These are phyloP conservation scores for Solanum hybrid DNA, from an alignment of 305 asterid genomes.

Conservation along the genomic window DNA sequence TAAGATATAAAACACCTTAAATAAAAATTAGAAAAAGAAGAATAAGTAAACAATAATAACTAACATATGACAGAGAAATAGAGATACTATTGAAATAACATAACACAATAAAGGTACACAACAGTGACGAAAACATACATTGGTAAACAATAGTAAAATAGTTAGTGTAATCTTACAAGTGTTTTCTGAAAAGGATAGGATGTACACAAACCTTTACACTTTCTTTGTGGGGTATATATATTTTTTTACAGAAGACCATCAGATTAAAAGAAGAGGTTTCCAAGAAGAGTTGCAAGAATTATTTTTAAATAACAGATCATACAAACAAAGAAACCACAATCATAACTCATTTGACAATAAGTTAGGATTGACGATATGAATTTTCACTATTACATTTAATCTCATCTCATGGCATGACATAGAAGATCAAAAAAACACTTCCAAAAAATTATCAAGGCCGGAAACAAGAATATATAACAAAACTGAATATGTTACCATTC, in stretches of 20 bases:
- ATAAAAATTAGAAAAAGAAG: background rate
- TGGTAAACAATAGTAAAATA: background rate
- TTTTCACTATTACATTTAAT: too few relatives aligned
- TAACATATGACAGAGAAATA: background rate
- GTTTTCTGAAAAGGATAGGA: background rate
- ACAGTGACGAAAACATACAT: background rate
- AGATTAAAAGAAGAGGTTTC: background rate
- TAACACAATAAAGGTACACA: background rate
- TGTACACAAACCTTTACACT: background rate
- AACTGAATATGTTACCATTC: too few relatives aligned
- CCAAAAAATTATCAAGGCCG: too few relatives aligned
- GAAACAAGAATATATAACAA: too few relatives aligned
- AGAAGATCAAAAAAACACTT: too few relatives aligned
- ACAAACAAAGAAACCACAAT: background rate
- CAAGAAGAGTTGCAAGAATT: background rate
- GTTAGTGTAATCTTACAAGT: too few relatives aligned
- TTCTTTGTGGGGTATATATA: too few relatives aligned
- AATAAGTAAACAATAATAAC: background rate
- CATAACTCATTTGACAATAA: too few relatives aligned
- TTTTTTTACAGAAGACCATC: too few relatives aligned
- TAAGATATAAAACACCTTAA: too few relatives aligned
- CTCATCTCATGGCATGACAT: too few relatives aligned
- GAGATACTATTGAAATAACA: background rate
- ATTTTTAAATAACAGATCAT: background rate
- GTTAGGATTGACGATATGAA: too few relatives aligned